Evolutionary conservation across 2,329 filamentous ascomycete species (phyloP).

Genomic region (Fonsecaea pedrosoi): DNA sequence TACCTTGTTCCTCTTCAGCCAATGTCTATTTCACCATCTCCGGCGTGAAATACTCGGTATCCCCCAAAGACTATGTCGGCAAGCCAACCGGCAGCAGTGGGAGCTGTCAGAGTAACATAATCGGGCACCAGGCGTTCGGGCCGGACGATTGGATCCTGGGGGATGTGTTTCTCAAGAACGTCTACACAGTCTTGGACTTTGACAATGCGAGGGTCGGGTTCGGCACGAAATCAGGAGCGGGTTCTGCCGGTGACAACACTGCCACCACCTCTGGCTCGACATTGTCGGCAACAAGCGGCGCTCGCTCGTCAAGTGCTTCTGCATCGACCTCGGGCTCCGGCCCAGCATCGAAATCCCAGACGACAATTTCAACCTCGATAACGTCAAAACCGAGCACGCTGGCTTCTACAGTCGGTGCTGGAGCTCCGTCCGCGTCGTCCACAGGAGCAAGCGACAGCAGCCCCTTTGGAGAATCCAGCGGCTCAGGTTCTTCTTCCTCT

Average conservation of each 20-base stretch:
- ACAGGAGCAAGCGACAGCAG: constrained; percentile 25
- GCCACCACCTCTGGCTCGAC: constrained; percentile 62
- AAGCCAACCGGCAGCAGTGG: constrained; percentile 41
- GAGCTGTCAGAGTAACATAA: constrained; percentile 71
- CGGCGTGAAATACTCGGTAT: constrained; percentile 69
- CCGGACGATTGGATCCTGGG: constrained; percentile 76
- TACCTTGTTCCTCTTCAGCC: constrained; percentile 73
- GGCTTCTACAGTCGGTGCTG: constrained; percentile 12
- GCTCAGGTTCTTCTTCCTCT: neutral
- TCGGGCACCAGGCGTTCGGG: constrained; percentile 71
- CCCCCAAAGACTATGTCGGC: constrained; percentile 73
- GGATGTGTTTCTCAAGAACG: constrained; percentile 86
- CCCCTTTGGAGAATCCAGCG: constrained; percentile 29
- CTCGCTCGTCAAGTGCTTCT: constrained; percentile 66
- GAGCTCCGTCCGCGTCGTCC: constrained; percentile 20
- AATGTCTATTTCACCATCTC: constrained; percentile 72
- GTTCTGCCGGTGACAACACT: constrained; percentile 47
- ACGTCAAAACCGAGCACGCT: constrained; percentile 21
- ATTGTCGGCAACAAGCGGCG: constrained; percentile 65
- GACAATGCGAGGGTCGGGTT: constrained; percentile 58
- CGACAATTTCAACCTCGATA: constrained; percentile 12
- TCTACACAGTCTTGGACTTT: constrained; percentile 83
- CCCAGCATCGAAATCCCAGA: constrained; percentile 13
- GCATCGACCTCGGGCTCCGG: constrained; percentile 38
- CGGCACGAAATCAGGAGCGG: constrained; percentile 27